Percentiles rank a stretch among this genome's conserved stretches.
phyloP scores from a whole-genome alignment of 179 eudicot species.

The Camellia oleifera region DNA sequence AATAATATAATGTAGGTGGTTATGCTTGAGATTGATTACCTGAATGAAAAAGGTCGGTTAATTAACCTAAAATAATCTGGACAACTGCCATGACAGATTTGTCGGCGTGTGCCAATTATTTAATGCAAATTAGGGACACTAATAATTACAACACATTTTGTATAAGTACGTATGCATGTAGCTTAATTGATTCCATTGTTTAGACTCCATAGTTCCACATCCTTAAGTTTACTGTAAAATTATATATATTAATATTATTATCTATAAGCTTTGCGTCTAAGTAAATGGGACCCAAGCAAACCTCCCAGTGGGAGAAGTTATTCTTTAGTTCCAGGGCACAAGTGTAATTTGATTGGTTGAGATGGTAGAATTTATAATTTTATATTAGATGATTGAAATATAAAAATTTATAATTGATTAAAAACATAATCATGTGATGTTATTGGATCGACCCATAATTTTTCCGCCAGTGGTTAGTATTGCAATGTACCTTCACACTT shows the following conservation, averaged over 20 bases:
- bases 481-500: background rate
- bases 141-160: too few species aligned
- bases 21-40: constrained; percentile 22
- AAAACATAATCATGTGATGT: too few species aligned
- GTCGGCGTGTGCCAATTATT: constrained; percentile 23
- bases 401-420: too few species aligned
- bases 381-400: too few species aligned
- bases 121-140: background rate
- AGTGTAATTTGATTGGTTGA: too few species aligned
- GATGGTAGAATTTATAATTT: too few species aligned
- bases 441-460: too few species aligned
- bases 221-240: background rate
- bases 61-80: constrained; percentile 25
- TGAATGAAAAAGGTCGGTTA: background rate
- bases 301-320: too few species aligned
- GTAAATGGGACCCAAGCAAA: background rate
- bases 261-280: background rate
- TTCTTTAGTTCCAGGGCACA: too few species aligned
- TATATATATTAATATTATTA: background rate
- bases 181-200: constrained; percentile 14
- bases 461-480: background rate
- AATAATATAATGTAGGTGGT: too few species aligned
- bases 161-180: too few species aligned
- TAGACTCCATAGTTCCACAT: constrained; percentile 18
- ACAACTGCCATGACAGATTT: constrained; percentile 29